Evolutionary conservation across 306 rosid genomes (phyloP).

Genomic region (Vigna angularis): DNA sequence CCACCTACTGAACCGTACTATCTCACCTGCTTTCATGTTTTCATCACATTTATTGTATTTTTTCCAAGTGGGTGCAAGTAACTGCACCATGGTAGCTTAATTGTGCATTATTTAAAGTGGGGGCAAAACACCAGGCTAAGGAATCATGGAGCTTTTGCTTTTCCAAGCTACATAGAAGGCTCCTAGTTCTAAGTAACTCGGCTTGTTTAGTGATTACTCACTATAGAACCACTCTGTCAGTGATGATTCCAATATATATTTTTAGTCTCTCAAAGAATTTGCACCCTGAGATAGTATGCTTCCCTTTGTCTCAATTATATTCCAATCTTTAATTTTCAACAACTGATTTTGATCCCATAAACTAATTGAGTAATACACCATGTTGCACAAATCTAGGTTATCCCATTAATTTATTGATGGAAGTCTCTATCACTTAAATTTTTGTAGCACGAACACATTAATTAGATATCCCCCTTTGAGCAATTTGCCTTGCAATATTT

Average conservation of each 20-base stretch:
- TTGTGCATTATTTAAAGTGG: constrained; percentile 36
- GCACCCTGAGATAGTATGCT: constrained; percentile 54
- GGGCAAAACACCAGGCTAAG: constrained; percentile 51
- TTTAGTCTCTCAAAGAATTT: constrained; percentile 49
- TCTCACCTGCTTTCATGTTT: constrained; percentile 27
- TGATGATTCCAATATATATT: constrained; percentile 51
- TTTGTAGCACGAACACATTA: constrained; percentile 63
- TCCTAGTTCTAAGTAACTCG: constrained; percentile 50
- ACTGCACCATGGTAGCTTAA: constrained; percentile 50
- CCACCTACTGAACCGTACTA: constrained; percentile 31
- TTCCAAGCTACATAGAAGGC: constrained; percentile 58
- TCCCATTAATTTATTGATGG: constrained; percentile 41
- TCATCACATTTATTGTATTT: constrained; percentile 48
- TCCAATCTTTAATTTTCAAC: constrained; percentile 44
- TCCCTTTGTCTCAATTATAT: constrained; percentile 43
- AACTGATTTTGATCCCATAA: constrained; percentile 45
- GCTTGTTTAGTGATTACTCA: constrained; percentile 61
- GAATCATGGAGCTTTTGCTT: constrained; percentile 61
- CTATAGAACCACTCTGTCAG: constrained; percentile 62
- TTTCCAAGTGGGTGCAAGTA: constrained; percentile 51
- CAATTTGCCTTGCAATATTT: constrained; percentile 44
- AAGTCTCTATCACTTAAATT: constrained; percentile 58
- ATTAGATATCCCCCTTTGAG: constrained; percentile 43
- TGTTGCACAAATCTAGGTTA: constrained; percentile 49
- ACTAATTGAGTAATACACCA: constrained; percentile 33